These are phyloP conservation scores for Malassezia pachydermatis DNA, from an alignment of 1,284 basidiomycete genomes.

Conservation along the genomic window DNA sequence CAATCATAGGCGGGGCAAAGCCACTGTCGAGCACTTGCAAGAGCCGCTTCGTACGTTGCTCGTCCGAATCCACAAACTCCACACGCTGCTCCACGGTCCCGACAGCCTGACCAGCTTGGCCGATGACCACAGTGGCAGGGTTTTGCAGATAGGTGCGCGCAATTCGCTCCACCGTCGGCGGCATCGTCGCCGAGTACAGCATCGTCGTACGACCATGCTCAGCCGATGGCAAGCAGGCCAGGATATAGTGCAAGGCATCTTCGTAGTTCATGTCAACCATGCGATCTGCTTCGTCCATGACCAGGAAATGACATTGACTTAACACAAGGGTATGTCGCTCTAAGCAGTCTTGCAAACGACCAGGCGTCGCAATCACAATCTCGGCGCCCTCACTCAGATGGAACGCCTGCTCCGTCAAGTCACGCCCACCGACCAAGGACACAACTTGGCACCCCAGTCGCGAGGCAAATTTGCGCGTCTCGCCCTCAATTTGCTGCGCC, in stretches of 20 bases:
- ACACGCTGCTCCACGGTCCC: constrained; percentile 94
- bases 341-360: constrained; percentile 91
- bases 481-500: constrained; percentile 90
- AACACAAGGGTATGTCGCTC: constrained; percentile 90
- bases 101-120: constrained; percentile 91
- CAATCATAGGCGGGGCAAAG: constrained; percentile 83
- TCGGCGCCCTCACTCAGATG: constrained; percentile 89
- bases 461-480: constrained; percentile 78
- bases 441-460: constrained; percentile 78
- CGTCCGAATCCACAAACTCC: constrained; percentile 82
- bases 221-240: constrained; percentile 78
- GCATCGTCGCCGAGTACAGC: constrained; percentile 99
- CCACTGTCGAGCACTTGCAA: constrained; percentile 79
- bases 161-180: constrained; percentile 81
- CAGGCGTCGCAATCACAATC: constrained; percentile 95
- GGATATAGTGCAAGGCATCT: constrained; percentile 80
- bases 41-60: constrained; percentile 83
- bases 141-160: constrained; percentile 84
- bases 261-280: constrained; percentile 99
- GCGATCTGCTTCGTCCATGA: constrained; percentile 98
- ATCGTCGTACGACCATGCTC: constrained; percentile 47
- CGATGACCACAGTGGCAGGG: constrained; percentile 91
- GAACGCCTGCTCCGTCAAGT: constrained; percentile 92
- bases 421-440: constrained; percentile 87
- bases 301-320: constrained; percentile 89